Percentiles rank a stretch among this genome's conserved stretches.
phyloP scores from a whole-genome alignment of 805 yeast species.

The Metschnikowia sp. region DNA sequence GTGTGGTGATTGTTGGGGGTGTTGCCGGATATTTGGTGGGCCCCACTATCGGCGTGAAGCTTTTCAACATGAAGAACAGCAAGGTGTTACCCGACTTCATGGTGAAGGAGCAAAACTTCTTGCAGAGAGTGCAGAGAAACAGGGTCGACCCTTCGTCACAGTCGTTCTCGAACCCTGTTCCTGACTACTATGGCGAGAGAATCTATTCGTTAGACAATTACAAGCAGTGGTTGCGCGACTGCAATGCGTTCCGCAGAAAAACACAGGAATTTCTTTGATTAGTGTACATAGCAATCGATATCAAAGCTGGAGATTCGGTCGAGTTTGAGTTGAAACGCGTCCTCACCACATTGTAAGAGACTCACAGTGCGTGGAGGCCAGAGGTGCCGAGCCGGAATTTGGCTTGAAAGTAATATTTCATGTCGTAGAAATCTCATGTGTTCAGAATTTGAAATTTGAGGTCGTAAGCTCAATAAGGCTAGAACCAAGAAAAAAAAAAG shows the following conservation, averaged over 20 bases:
- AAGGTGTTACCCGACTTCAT: constrained; percentile 45
- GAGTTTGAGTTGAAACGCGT: too few relatives aligned
- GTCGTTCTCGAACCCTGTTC: constrained; percentile 89
- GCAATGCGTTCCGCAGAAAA: constrained; percentile 84
- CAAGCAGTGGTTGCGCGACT: constrained; percentile 94
- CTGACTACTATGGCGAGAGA: constrained; percentile 98
- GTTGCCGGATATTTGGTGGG: constrained; percentile 79
- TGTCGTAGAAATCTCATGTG: too few relatives aligned
- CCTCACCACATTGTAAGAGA: too few relatives aligned
- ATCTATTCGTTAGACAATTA: constrained; percentile 82
- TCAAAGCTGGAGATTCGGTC: too few relatives aligned
- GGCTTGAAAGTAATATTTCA: too few relatives aligned
- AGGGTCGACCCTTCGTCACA: constrained; percentile 92
- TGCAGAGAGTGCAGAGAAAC: constrained; percentile 68
- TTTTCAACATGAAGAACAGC: constrained; percentile 58
- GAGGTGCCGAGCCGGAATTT: too few relatives aligned
- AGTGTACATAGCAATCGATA: constrained; percentile 4
- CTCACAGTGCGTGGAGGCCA: too few relatives aligned
- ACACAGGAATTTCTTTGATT: constrained; percentile 63
- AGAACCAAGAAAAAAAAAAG: too few relatives aligned
- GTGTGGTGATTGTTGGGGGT: constrained; percentile 69
- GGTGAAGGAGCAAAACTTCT: constrained; percentile 67
- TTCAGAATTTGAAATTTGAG: too few relatives aligned
- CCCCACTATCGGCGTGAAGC: constrained; percentile 70
- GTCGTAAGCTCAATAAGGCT: too few relatives aligned